Evolutionary conservation across 2,329 filamentous ascomycete species (phyloP).

Genomic region (Gaeumannomyces tritici): DNA sequence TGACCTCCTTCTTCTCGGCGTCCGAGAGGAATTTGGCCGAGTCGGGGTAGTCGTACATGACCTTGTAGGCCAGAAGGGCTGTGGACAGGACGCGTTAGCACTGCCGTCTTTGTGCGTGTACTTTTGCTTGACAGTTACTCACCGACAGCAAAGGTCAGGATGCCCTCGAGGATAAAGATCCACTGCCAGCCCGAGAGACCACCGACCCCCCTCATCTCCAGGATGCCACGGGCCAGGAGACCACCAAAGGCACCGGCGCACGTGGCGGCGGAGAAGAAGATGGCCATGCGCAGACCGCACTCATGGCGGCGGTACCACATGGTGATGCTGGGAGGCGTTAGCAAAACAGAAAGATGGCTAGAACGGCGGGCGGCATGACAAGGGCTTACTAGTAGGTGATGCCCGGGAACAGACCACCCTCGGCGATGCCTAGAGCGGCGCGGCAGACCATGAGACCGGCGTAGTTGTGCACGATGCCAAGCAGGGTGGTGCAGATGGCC

Average conservation of each 20-base stretch:
- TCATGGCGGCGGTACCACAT: constrained; percentile 52
- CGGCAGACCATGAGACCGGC: constrained; percentile 36
- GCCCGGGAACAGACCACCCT: constrained; percentile 58
- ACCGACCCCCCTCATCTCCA: constrained; percentile 57
- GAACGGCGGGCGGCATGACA: no score
- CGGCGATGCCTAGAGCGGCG: constrained; percentile 54
- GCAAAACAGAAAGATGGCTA: no score
- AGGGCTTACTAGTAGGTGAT: constrained; percentile 28
- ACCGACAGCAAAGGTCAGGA: constrained; percentile 44
- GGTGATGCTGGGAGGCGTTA: constrained; percentile 22
- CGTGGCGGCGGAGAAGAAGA: constrained; percentile 78
- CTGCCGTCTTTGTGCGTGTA: no score
- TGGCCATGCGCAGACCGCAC: constrained; percentile 47
- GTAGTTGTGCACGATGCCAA: constrained; percentile 41
- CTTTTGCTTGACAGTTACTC: not conserved
- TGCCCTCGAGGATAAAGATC: constrained; percentile 63
- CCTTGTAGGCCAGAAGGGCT: constrained; percentile 54
- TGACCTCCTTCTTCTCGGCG: constrained; percentile 60
- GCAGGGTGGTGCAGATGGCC: constrained; percentile 38
- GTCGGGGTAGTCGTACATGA: constrained; percentile 74
- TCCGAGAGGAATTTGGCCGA: constrained; percentile 64
- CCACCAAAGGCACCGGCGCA: constrained; percentile 71
- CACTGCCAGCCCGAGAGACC: constrained; percentile 51
- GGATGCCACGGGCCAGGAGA: constrained; percentile 60
- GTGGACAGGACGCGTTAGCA: no score